Conservation (phyloP, 2,329 filamentous ascomycete species). For the Juglanconis sp. region DNA sequence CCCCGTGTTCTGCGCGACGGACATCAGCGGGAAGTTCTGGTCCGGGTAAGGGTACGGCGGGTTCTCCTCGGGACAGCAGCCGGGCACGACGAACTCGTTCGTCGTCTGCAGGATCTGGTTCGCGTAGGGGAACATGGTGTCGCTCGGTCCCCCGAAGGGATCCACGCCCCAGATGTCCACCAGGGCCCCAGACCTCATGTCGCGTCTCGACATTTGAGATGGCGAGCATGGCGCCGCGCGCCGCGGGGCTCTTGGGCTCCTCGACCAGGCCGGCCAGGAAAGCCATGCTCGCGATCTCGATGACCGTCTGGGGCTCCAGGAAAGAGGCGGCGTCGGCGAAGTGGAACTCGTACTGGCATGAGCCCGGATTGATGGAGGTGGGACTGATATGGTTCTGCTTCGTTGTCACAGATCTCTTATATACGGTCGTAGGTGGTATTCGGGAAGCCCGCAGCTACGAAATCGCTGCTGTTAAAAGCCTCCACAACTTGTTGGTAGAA, state of each 20-base stretch:
- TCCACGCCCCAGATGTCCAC: constrained; percentile 37
- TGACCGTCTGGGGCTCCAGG: constrained; percentile 29
- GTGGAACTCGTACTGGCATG: background rate
- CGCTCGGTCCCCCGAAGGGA: constrained; percentile 38
- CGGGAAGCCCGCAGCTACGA: constrained; percentile 25
- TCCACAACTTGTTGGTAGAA: constrained; percentile 42
- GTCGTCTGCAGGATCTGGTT: constrained; percentile 38
- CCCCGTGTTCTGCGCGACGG: constrained; percentile 23
- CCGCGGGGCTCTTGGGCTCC: constrained; percentile 29
- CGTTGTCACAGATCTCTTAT: constrained; percentile 41
- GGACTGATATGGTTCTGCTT: constrained; percentile 40
- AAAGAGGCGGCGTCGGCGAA: background rate
- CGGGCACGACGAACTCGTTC: constrained; percentile 24
- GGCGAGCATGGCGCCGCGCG: constrained; percentile 33
- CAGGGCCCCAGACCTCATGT: constrained; percentile 38
- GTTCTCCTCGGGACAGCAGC: constrained; percentile 32
- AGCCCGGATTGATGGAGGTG: constrained; percentile 36
- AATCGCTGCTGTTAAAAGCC: constrained; percentile 33
- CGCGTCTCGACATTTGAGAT: constrained; percentile 36
- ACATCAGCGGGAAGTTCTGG: constrained; percentile 32
- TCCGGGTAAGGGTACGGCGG: constrained; percentile 35
- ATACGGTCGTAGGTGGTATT: constrained; percentile 30
- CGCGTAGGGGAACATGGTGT: constrained; percentile 40
- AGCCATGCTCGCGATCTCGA: constrained; percentile 37
- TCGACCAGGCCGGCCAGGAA: constrained; percentile 36